A percentile compares a stretch with the other conserved stretches of the same genome.
Evolutionary conservation across 202 grass and related monocot genomes (phyloP).

Genomic region (Miscanthus sacchariflorus): DNA sequence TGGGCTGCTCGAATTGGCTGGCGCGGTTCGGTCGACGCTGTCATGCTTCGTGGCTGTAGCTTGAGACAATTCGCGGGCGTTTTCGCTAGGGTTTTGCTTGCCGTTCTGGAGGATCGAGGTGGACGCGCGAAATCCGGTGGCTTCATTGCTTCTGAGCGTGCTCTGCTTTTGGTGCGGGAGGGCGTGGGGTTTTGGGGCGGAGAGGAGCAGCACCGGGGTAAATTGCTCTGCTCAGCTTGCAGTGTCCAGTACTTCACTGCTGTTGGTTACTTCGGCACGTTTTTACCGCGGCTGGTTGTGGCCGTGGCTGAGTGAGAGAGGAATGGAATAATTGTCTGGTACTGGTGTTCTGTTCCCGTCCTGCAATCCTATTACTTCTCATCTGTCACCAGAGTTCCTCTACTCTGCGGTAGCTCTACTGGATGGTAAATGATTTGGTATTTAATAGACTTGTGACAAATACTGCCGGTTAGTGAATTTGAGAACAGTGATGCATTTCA

Average conservation of each 20-base stretch:
- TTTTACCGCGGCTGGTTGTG: background rate
- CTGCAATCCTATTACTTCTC: background rate
- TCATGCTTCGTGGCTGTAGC: background rate
- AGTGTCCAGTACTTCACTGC: too few species aligned
- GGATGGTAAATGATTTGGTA: background rate
- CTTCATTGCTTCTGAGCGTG: background rate
- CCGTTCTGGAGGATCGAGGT: background rate
- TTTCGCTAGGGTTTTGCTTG: background rate
- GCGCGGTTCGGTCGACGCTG: background rate
- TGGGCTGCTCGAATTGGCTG: background rate
- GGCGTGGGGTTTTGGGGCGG: background rate
- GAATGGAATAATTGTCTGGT: background rate
- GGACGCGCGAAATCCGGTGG: background rate
- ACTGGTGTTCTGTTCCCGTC: background rate
- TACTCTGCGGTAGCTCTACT: background rate
- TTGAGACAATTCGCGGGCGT: background rate
- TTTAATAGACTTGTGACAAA: background rate
- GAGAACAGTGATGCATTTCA: background rate
- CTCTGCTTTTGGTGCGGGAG: background rate
- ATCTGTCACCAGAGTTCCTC: background rate
- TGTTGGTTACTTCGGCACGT: background rate
- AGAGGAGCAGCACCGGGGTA: background rate
- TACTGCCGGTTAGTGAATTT: background rate
- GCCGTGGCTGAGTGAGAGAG: background rate
- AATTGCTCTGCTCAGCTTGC: background rate